A percentile compares a stretch with the other conserved stretches of the same genome.
Evolutionary conservation across 345 rosid genomes (phyloP).

Genomic region (Citrus hindsii): DNA sequence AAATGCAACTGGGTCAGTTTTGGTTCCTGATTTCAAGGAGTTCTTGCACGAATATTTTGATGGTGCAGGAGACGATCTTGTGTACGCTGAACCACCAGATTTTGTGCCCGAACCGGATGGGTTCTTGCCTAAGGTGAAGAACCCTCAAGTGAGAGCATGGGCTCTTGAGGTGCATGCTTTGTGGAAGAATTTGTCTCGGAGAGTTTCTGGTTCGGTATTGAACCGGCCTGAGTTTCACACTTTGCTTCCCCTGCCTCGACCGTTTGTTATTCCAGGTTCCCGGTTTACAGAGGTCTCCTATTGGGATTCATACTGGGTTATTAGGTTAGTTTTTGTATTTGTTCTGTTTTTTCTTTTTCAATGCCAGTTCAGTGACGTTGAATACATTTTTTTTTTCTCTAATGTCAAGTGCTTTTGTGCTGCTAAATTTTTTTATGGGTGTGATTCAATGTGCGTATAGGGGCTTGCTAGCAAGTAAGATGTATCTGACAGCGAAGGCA

Average conservation of each 20-base stretch:
- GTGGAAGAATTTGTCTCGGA: conserved; percentile 72
- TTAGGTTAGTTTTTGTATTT: conserved; percentile 43
- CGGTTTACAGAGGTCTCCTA: conserved; percentile 87
- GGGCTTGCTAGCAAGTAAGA: conserved; percentile 85
- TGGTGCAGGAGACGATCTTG: conserved; percentile 56
- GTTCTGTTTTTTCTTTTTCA: too few species aligned
- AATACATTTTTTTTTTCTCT: too few species aligned
- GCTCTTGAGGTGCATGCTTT: conserved; percentile 74
- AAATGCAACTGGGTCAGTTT: conserved; percentile 27
- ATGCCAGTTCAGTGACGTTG: too few species aligned
- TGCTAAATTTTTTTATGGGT: not conserved
- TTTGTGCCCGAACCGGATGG: conserved; percentile 56
- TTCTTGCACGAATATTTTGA: conserved; percentile 34
- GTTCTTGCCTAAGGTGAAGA: conserved; percentile 72
- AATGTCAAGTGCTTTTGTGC: too few species aligned
- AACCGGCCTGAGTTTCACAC: conserved; percentile 63
- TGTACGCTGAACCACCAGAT: conserved; percentile 51
- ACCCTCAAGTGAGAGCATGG: conserved; percentile 62
- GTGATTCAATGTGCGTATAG: conserved; percentile 31
- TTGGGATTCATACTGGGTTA: conserved; percentile 97
- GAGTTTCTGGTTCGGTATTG: conserved; percentile 46
- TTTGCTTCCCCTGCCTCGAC: conserved; percentile 68
- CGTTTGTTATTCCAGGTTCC: conserved; percentile 73
- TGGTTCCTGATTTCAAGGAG: conserved; percentile 27
- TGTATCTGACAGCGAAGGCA: conserved; percentile 72